Conservation (phyloP, 1,284 basidiomycete species). For the Ceratobasidium sp. region DNA sequence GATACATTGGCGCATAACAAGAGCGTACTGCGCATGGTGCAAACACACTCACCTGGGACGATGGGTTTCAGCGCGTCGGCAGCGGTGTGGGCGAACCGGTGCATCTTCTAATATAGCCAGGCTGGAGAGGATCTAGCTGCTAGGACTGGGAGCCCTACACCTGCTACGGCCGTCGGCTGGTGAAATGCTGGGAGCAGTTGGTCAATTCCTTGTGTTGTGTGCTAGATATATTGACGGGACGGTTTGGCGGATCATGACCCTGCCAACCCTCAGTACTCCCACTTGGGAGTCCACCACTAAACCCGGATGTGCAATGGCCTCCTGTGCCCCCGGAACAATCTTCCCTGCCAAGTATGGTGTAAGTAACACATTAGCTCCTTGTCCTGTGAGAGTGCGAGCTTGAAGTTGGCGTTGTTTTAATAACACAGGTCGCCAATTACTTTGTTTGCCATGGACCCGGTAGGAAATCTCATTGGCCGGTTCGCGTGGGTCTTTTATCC, state of each 20-base stretch:
- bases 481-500: neutral
- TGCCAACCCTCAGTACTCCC: slow-evolving; percentile 51
- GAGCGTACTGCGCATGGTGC: slow-evolving; percentile 60
- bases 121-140: slow-evolving; percentile 69
- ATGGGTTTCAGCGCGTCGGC: slow-evolving; percentile 59
- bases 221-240: neutral
- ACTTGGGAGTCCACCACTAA: slow-evolving; percentile 65
- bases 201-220: slow-evolving; percentile 47
- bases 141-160: slow-evolving; percentile 62
- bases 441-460: slow-evolving; percentile 24
- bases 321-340: slow-evolving; percentile 53
- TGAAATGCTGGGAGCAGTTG: slow-evolving; percentile 64
- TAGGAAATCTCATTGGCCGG: slow-evolving; percentile 10
- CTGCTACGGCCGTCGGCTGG: slow-evolving; percentile 59
- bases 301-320: slow-evolving; percentile 64
- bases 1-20: slow-evolving; percentile 58
- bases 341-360: slow-evolving; percentile 19
- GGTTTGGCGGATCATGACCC: slow-evolving; percentile 52
- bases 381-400: neutral
- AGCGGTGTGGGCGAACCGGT: slow-evolving; percentile 62
- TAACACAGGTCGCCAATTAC: slow-evolving; percentile 27
- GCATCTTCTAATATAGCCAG: slow-evolving; percentile 54
- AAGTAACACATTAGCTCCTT: neutral
- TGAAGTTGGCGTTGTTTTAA: neutral
- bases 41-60: slow-evolving; percentile 61